A percentile compares a stretch with the other conserved stretches of the same genome.
These are phyloP conservation scores for Hyphopichia fennica DNA, from an alignment of 1,139 yeast genomes.

Conservation along the genomic window DNA sequence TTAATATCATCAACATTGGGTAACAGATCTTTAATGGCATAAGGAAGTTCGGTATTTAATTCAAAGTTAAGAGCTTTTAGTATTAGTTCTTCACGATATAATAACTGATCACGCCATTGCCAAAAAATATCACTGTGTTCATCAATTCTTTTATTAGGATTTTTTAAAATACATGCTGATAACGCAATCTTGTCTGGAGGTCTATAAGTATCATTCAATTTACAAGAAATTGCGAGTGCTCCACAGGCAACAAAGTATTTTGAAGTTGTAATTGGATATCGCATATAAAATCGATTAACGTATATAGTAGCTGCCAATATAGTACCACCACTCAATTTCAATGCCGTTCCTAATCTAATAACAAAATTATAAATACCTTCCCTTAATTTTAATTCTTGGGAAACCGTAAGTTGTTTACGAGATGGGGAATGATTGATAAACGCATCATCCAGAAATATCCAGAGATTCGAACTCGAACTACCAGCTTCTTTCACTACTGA, in stretches of 20 bases:
- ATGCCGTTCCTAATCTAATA: slow-evolving; percentile 34
- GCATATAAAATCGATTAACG: slow-evolving; percentile 42
- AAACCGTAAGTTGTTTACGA: slow-evolving; percentile 23
- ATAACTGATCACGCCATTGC: slow-evolving; percentile 49
- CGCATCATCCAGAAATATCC: slow-evolving; percentile 36
- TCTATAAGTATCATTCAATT: slow-evolving; percentile 44
- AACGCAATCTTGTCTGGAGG: slow-evolving; percentile 47
- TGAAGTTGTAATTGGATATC: slow-evolving; percentile 44
- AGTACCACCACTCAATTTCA: slow-evolving; percentile 45
- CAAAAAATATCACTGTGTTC: slow-evolving; percentile 45
- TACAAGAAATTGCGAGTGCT: slow-evolving; percentile 44
- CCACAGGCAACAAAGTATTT: slow-evolving; percentile 49
- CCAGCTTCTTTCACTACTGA: too few relatives aligned
- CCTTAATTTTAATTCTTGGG: slow-evolving; percentile 39
- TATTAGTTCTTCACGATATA: slow-evolving; percentile 45
- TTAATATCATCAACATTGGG: slow-evolving; percentile 5
- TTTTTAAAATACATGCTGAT: slow-evolving; percentile 34
- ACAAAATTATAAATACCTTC: slow-evolving; percentile 44
- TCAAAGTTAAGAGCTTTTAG: slow-evolving; percentile 43
- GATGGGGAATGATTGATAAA: slow-evolving; percentile 33
- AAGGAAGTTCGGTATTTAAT: slow-evolving; percentile 40
- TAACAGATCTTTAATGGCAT: slow-evolving; percentile 29
- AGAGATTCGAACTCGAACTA: slow-evolving; percentile 17
- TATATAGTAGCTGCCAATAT: slow-evolving; percentile 46
- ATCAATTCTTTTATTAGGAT: slow-evolving; percentile 31